Evolutionary conservation across 2,329 filamentous ascomycete species (phyloP), one percentile per base, ranked within the genome.

Genomic region (Fusarium sp.): DNA sequence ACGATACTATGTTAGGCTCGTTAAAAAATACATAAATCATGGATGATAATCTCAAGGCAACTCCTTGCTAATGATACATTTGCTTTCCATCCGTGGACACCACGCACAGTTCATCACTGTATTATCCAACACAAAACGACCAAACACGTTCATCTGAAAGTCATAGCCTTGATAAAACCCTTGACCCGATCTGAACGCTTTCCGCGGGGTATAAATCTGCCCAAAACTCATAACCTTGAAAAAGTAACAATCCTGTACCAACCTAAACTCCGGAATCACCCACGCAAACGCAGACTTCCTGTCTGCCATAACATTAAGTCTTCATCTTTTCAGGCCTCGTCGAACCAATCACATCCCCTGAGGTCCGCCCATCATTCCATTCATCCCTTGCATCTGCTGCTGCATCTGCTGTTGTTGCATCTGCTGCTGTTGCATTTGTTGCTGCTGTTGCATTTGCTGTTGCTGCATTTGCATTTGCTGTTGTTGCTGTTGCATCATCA

Each of bases 331-430:
- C 38, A 46, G 38, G 31, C 52, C 33, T 57, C 28, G 13, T 34
- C 33, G 17, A 33, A 17, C 15, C 36, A 50, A 49, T 75, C 79
- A 84, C 82, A 85, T 85, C 39, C 82, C 83, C 69, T 85, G 83
- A 20, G 80, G 80, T 14, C 82, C 82, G 13, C 82, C 82, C 84
- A 86, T 86, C 82, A 88, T 87, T 26, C 82, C 81, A 54, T 83
- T 71, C 68, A 72, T 71, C 31, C 70, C 69, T 22, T 73, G 71
- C 66, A 73, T 70, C 28, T 72, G 70, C 39, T 72, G 70, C n/a
- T 73, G 71, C 61, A 72, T 56, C n/a, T 59, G 50, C 31, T 57
- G 48, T 31, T 66, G 61, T n/a, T 72, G 71, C 42, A 72, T 58
- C 18, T 74, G 69, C 33, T 78, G 75, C 24, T 77, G 75, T 10